Conservation (phyloP, 176 grass and related monocot genomes). For the Alopecurus myosuroides region DNA sequence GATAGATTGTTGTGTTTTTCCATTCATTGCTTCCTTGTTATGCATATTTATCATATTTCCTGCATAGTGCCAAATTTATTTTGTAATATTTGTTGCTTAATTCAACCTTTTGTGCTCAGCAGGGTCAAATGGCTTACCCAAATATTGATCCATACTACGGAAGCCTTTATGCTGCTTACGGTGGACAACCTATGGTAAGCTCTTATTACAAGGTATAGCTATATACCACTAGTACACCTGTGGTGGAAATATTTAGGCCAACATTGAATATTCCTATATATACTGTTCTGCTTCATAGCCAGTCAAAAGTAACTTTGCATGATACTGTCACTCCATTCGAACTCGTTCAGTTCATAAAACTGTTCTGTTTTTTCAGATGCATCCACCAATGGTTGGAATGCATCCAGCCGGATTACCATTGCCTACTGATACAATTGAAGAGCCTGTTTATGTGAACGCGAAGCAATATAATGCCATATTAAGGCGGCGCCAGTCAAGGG, state of each 20-base stretch:
- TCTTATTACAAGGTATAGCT: neutral
- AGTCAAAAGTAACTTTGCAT: neutral
- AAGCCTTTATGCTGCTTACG: constrained; percentile 68
- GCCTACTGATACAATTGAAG: constrained; percentile 79
- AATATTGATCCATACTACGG: constrained; percentile 72
- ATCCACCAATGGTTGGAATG: constrained; percentile 62
- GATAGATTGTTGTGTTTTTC: neutral
- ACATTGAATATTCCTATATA: neutral
- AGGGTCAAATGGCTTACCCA: constrained; percentile 71
- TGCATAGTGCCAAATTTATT: neutral
- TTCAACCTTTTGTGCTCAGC: constrained; percentile 5
- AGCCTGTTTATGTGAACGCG: constrained; percentile 81
- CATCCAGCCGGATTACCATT: constrained; percentile 54
- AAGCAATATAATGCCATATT: constrained; percentile 86
- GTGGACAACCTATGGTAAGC: constrained; percentile 65
- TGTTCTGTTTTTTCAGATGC: constrained; percentile 41
- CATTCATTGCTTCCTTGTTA: neutral
- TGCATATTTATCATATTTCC: neutral
- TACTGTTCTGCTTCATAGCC: neutral
- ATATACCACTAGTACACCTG: neutral
- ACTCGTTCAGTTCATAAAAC: constrained; percentile 12
- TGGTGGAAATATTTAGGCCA: neutral
- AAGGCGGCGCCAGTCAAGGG: constrained; percentile 69
- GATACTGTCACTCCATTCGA: neutral
- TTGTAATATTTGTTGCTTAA: constrained; percentile 1